These are phyloP conservation scores for Selaginella tamariscina DNA, from an alignment of 75 land plant species.

Conservation along the genomic window DNA sequence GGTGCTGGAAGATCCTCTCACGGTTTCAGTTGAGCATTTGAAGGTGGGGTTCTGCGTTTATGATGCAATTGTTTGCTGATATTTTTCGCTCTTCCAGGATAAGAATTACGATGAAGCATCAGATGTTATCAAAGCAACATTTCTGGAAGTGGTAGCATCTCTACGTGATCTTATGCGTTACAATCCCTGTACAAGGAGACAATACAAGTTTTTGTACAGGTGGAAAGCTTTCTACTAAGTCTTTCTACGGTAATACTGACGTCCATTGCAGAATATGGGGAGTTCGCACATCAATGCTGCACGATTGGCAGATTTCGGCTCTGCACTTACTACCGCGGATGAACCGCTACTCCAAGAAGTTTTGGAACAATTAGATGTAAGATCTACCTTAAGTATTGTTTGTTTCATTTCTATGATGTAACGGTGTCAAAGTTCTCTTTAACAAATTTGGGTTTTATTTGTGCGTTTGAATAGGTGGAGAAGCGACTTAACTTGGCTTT, in stretches of 20 bases:
- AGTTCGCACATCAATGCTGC: conserved; percentile 52
- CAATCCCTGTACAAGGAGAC: conserved; percentile 86
- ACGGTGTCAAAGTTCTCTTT: neutral
- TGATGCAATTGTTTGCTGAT: neutral
- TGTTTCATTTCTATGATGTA: neutral
- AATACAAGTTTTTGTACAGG: conserved; percentile 87
- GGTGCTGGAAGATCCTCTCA: conserved; percentile 72
- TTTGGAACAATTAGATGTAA: conserved; percentile 87
- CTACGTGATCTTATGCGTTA: conserved; percentile 78
- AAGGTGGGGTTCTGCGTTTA: conserved; percentile 42
- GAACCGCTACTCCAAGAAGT: conserved; percentile 67
- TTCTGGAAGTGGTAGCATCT: conserved; percentile 88
- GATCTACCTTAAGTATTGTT: conserved; percentile 8
- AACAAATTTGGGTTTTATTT: neutral
- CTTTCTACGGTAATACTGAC: neutral
- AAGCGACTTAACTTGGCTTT: conserved; percentile 73
- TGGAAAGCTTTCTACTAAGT: conserved; percentile 17
- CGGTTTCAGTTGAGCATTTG: conserved; percentile 77
- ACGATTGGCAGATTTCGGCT: conserved; percentile 88
- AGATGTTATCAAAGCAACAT: conserved; percentile 86
- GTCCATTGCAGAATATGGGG: conserved; percentile 52
- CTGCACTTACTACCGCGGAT: conserved; percentile 87
- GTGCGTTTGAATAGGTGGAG: conserved; percentile 40
- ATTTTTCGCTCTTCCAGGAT: conserved; percentile 41
- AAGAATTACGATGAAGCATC: conserved; percentile 75